These are phyloP conservation scores for Penicillium manginii DNA, from an alignment of 495 filamentous ascomycete species.

Conservation along the genomic window DNA sequence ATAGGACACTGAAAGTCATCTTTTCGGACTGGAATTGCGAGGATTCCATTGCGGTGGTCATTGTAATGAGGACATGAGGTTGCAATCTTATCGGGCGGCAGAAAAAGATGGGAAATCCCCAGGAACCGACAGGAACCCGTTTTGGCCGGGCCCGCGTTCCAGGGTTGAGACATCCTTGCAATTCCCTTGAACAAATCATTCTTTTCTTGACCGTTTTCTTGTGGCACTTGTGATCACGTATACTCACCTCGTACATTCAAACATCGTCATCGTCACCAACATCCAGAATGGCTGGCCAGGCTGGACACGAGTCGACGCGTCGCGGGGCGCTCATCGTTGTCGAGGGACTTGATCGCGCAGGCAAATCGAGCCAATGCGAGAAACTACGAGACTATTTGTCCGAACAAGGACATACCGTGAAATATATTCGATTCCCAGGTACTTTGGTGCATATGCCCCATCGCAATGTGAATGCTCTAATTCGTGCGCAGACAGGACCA, in stretches of 20 bases:
- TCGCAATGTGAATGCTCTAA: conserved; percentile 18
- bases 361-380: conserved; percentile 93
- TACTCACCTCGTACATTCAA: background rate
- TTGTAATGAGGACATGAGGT: conserved; percentile 12
- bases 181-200: background rate
- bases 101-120: conserved; percentile 16
- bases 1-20: conserved; percentile 39
- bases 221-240: background rate
- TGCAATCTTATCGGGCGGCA: conserved; percentile 26
- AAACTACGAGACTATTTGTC: conserved; percentile 67
- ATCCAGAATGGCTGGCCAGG: conserved; percentile 22
- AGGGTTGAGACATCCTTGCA: background rate
- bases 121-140: conserved; percentile 12
- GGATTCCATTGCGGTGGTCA: conserved; percentile 34
- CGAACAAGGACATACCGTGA: conserved; percentile 63
- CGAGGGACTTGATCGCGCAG: conserved; percentile 91
- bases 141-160: background rate
- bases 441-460: conserved; percentile 22
- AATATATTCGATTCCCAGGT: conserved; percentile 89
- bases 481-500: conserved; percentile 69
- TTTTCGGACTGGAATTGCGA: conserved; percentile 18
- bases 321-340: conserved; percentile 84
- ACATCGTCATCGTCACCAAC: background rate
- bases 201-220: background rate
- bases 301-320: conserved; percentile 20